Evolutionary conservation across 139 green algal genomes (phyloP).

Genomic region (Pedinophyceae sp.): DNA sequence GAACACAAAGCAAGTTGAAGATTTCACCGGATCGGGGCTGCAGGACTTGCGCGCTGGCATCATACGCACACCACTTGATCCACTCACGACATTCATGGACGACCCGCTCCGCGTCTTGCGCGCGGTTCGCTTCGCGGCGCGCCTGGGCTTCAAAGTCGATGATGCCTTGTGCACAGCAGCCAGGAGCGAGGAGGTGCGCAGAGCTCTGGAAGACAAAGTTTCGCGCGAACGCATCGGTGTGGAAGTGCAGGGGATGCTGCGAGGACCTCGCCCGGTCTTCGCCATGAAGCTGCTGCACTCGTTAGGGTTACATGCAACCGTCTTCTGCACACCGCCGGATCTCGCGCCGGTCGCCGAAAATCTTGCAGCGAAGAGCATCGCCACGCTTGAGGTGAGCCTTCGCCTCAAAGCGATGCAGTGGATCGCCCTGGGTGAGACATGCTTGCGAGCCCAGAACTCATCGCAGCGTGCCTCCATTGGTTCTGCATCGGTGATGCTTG

Average conservation of each 20-base stretch:
- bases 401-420: background rate
- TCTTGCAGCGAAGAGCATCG: too few species aligned
- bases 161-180: conserved; percentile 51
- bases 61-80: conserved; percentile 79
- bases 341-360: background rate
- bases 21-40: conserved; percentile 69
- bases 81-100: conserved; percentile 79
- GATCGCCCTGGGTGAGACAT: background rate
- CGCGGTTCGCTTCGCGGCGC: conserved; percentile 69
- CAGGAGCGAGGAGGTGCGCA: conserved; percentile 38
- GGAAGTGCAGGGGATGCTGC: conserved; percentile 20
- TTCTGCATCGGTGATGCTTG: background rate
- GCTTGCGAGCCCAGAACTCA: background rate
- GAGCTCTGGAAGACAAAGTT: conserved; percentile 18
- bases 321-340: conserved; percentile 3
- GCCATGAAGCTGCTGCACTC: conserved; percentile 3
- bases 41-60: conserved; percentile 65
- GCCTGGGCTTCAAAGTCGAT: conserved; percentile 78
- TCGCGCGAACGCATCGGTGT: conserved; percentile 20
- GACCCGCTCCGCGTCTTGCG: conserved; percentile 84
- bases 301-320: conserved; percentile 4
- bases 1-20: conserved; percentile 59
- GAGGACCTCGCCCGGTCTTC: conserved; percentile 5
- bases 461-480: background rate
- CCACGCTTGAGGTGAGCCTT: background rate